phyloP scores from a whole-genome alignment of 768 basidiomycete genomes.

The Tricholoma sp. region DNA sequence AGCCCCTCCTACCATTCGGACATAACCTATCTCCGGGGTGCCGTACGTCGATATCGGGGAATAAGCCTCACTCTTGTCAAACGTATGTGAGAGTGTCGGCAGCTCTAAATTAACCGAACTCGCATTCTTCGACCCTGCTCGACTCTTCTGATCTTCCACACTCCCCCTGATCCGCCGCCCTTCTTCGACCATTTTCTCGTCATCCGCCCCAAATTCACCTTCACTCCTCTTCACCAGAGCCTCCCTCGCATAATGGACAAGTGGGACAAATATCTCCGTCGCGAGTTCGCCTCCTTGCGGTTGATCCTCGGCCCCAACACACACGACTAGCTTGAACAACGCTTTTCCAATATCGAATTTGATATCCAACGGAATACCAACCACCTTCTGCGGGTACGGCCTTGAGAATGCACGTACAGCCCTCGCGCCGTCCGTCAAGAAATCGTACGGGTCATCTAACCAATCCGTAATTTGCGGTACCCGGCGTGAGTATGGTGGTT shows the following conservation, averaged over 20 bases:
- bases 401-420: conserved; percentile 81
- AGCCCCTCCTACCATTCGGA: not conserved
- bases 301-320: conserved; percentile 56
- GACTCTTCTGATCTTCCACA: conserved; percentile 15
- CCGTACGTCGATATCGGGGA: not conserved
- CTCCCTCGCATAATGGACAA: conserved; percentile 76
- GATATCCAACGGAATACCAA: conserved; percentile 62
- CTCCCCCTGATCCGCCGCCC: conserved; percentile 6
- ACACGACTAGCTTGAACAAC: conserved; percentile 62
- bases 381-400: conserved; percentile 72
- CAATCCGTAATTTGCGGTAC: conserved; percentile 23
- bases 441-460: conserved; percentile 53
- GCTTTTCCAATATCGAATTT: conserved; percentile 74
- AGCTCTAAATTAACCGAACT: not conserved
- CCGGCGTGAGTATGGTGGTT: conserved; percentile 5
- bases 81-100: not conserved
- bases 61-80: not conserved
- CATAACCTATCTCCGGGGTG: not conserved
- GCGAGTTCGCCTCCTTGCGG: conserved; percentile 37
- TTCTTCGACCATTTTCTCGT: conserved; percentile 3
- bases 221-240: conserved; percentile 5
- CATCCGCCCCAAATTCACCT: not conserved
- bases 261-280: conserved; percentile 91
- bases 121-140: conserved; percentile 11
- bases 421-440: conserved; percentile 82